Conservation (phyloP, 176 grass and related monocot genomes). For the Oryza meyeriana region DNA sequence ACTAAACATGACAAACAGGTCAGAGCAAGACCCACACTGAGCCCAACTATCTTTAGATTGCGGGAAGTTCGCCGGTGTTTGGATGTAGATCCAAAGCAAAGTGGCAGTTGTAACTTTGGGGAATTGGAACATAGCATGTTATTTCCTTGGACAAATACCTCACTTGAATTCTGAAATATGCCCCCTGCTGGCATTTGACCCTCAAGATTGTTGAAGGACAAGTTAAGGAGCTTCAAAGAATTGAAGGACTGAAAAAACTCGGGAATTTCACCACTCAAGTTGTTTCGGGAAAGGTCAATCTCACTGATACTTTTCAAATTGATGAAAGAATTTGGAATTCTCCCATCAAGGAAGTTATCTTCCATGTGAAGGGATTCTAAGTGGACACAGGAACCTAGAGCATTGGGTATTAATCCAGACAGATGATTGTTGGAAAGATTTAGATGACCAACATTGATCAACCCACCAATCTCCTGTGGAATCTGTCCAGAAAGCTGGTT, state of each 20-base stretch:
- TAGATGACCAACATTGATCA: conserved; percentile 8
- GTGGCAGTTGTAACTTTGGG: conserved; percentile 16
- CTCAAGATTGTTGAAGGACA: neutral
- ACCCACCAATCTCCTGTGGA: conserved; percentile 22
- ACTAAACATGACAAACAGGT: neutral
- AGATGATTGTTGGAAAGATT: conserved; percentile 30
- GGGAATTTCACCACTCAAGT: conserved; percentile 34
- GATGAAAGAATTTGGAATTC: conserved; percentile 12
- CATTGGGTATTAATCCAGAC: conserved; percentile 14
- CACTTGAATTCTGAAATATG: conserved; percentile 21
- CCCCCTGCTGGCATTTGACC: conserved; percentile 32
- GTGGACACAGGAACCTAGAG: conserved; percentile 26
- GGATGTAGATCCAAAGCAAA: neutral
- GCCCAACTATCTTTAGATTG: neutral
- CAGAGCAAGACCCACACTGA: neutral
- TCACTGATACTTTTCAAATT: neutral
- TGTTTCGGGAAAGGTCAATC: conserved; percentile 31
- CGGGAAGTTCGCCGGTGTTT: neutral
- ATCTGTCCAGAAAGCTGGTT: conserved; percentile 23
- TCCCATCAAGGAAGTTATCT: conserved; percentile 19
- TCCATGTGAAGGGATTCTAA: conserved; percentile 16
- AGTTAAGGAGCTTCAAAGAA: conserved; percentile 14
- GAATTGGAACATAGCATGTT: conserved; percentile 15
- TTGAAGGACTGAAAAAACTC: neutral
- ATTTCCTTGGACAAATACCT: conserved; percentile 26